Base-by-base conservation (phyloP, 306 rosid genomes). In the Spatholobus suberectus region DNA sequence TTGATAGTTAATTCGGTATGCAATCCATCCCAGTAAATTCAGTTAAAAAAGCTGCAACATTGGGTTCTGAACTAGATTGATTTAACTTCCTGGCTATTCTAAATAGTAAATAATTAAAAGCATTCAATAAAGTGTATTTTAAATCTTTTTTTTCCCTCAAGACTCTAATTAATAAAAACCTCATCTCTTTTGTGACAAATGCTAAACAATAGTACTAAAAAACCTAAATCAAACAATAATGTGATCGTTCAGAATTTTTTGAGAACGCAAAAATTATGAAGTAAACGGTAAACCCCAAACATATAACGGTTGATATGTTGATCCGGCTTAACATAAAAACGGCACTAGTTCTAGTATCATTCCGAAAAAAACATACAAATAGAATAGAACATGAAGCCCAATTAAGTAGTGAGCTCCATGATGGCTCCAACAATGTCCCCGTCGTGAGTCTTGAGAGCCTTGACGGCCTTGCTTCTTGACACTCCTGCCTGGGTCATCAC, bases 401-500 rank as follows among this genome's bases (percentile, higher is more conserved):
- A 47, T 83, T 69, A 94, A 76, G 90, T 94, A 37, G 98, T 94
- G 76, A 94, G 97, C 87, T 94, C 98, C 98, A 92, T 94, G 76
- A 94, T 92, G 80, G 98, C 98, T 23, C 93, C 89, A 54, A 94
- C 98, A 86, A 94, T 94, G 90, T 94, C 98, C 37, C 98, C 98
- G 3, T 55, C 14, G 84, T 83, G 89, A 77, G 95, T 76, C 94
- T 92, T 89, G 81, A 94, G 98, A 79, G 98, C 98, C 89, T 90
- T 94, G 58, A 94, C 97, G 13, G 98, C 98, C 90, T 94, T 94
- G 94, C 84, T 83, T 89, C 87, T 90, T 49, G 98, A 83, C 76
- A 94, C 98, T 41, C 98, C 93, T 7, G 97, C 97, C 76, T 94
- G 98, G 55, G 98, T 94, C 98, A 94, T 90, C 76, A 94, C 95